phyloP scores from a whole-genome alignment of 805 yeast genomes.

The Brettanomyces naardenensis region DNA sequence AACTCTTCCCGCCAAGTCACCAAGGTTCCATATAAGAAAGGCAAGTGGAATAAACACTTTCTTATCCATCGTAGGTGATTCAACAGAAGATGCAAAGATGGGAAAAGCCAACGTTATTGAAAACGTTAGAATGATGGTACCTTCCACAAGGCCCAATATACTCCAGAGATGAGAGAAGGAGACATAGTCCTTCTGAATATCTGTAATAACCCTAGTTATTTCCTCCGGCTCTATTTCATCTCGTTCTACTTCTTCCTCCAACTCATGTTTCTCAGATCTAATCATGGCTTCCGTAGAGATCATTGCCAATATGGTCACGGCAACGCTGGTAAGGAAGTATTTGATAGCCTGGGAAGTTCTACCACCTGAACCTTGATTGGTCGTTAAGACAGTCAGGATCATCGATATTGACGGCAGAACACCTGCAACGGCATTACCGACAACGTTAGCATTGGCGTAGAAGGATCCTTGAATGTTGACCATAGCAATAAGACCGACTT shows the following conservation, averaged over 20 bases:
- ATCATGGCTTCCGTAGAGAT: conserved; percentile 15
- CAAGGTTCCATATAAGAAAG: conserved; percentile 80
- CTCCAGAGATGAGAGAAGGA: conserved; percentile 54
- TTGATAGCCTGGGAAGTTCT: conserved; percentile 24
- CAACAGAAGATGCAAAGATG: conserved; percentile 72
- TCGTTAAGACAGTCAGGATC: conserved; percentile 39
- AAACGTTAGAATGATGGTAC: conserved; percentile 68
- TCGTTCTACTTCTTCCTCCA: conserved; percentile 5
- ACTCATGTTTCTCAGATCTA: conserved; percentile 13
- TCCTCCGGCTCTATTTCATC: conserved; percentile 4
- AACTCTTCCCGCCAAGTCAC: conserved; percentile 77
- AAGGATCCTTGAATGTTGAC: conserved; percentile 69
- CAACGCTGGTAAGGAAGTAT: conserved; percentile 30
- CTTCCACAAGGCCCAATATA: conserved; percentile 55
- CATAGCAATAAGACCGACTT: conserved; percentile 85
- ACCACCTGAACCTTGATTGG: conserved; percentile 8
- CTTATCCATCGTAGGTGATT: conserved; percentile 33
- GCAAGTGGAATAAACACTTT: conserved; percentile 61
- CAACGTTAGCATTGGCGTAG: conserved; percentile 85
- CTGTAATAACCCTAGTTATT: too few relatives aligned
- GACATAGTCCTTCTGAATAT: conserved; percentile 29
- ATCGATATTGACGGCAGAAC: conserved; percentile 77
- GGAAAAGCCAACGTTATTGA: conserved; percentile 76
- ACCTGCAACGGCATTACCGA: conserved; percentile 93
- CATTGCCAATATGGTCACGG: conserved; percentile 16